Evolutionary conservation across 2,329 filamentous ascomycete species (phyloP).

Genomic region (Didymella pomorum): DNA sequence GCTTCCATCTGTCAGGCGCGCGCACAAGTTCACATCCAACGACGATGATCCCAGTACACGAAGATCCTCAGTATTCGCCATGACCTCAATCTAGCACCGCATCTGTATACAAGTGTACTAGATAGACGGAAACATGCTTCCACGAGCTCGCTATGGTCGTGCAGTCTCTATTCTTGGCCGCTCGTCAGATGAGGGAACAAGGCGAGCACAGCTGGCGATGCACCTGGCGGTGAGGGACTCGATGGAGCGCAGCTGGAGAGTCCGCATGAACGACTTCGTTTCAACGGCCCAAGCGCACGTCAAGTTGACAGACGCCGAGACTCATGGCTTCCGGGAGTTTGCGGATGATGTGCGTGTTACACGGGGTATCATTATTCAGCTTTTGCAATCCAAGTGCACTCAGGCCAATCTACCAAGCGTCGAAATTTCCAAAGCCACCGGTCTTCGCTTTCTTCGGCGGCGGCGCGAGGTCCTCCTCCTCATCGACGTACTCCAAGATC

Average conservation of each 20-base stretch:
- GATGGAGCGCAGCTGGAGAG: too few relatives aligned
- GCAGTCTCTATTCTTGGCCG: not conserved
- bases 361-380: conserved; percentile 26
- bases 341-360: not conserved
- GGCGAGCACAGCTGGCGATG: too few relatives aligned
- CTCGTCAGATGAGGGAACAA: too few relatives aligned
- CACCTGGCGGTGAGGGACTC: too few relatives aligned
- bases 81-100: too few relatives aligned
- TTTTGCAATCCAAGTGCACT: not conserved
- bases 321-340: too few relatives aligned
- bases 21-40: too few relatives aligned
- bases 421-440: conserved; percentile 91
- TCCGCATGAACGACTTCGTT: not conserved
- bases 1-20: not conserved
- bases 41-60: not conserved
- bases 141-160: not conserved
- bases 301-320: not conserved
- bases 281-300: not conserved
- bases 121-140: too few relatives aligned
- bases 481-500: conserved; percentile 68
- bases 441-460: conserved; percentile 81
- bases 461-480: conserved; percentile 69
- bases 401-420: conserved; percentile 71
- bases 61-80: not conserved
- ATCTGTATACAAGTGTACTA: too few relatives aligned